Percentiles rank a stretch among this genome's conserved stretches.
These are phyloP conservation scores for Ambrosiella xylebori DNA, from an alignment of 2,329 filamentous ascomycete genomes.

Conservation along the genomic window DNA sequence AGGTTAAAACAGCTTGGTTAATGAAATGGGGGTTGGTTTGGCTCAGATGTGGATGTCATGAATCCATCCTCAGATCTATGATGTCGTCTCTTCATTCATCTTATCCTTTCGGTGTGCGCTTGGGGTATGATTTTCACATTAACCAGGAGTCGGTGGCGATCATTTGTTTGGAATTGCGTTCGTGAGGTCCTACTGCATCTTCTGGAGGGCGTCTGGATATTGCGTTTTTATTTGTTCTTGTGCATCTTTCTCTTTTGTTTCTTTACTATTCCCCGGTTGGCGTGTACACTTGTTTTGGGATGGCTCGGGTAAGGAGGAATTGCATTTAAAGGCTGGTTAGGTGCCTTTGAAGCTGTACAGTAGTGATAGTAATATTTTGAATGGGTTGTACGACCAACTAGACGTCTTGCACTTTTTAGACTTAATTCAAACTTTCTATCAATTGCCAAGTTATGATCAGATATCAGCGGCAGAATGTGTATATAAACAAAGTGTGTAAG, in stretches of 20 bases:
- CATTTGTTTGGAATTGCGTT: constrained; percentile 13
- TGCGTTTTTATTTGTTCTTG: constrained; percentile 6
- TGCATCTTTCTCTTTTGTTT: constrained; percentile 10
- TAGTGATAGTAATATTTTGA: neutral
- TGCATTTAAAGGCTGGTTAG: neutral
- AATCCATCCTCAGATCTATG: neutral
- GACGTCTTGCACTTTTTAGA: too few relatives aligned
- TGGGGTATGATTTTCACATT: constrained; percentile 11
- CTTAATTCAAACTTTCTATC: too few relatives aligned
- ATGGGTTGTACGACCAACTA: too few relatives aligned
- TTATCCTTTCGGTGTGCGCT: constrained; percentile 6
- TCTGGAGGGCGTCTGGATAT: constrained; percentile 12
- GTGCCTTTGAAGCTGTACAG: neutral
- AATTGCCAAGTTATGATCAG: too few relatives aligned
- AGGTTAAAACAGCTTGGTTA: too few relatives aligned
- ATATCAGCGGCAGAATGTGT: too few relatives aligned
- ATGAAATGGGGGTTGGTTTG: too few relatives aligned
- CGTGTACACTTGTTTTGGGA: constrained; percentile 4
- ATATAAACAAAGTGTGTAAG: neutral
- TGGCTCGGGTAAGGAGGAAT: neutral
- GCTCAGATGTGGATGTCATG: too few relatives aligned
- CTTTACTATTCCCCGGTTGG: neutral
- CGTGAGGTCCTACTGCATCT: constrained; percentile 11
- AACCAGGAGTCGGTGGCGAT: constrained; percentile 13
- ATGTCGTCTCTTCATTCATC: neutral